phyloP scores from a whole-genome alignment of 805 yeast genomes.

The Suhomyces kilbournensis region DNA sequence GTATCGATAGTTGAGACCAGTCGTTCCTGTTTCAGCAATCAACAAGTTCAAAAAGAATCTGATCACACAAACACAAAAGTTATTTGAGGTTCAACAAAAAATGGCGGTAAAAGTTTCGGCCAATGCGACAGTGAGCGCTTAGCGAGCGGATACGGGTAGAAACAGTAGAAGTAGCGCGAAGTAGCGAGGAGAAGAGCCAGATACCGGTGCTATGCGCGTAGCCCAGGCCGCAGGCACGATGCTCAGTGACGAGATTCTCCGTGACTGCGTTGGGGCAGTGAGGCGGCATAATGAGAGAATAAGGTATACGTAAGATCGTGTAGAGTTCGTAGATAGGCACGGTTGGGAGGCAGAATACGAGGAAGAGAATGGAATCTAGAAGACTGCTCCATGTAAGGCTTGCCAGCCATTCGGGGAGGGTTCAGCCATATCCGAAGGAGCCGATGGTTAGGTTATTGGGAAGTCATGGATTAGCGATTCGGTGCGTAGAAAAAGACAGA shows the following conservation, averaged over 20 bases:
- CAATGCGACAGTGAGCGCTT: background rate
- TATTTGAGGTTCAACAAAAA: background rate
- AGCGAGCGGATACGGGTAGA: background rate
- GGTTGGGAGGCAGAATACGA: background rate
- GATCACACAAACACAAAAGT: constrained; percentile 1
- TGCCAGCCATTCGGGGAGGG: background rate
- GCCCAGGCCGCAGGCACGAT: background rate
- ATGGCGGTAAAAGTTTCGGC: background rate
- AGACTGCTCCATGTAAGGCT: background rate
- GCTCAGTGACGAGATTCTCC: background rate
- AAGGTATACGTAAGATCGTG: background rate
- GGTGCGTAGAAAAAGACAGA: background rate
- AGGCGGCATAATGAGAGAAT: background rate
- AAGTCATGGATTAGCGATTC: background rate
- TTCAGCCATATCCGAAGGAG: background rate
- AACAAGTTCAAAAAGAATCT: background rate
- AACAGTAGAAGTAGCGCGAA: background rate
- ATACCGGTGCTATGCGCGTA: background rate
- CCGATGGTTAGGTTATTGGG: background rate
- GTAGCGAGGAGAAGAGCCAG: background rate
- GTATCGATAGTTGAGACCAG: background rate
- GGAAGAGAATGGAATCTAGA: background rate
- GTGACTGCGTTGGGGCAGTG: background rate
- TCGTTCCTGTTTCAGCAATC: background rate
- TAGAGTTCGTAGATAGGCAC: background rate